Evolutionary conservation across 202 grass and related monocot genomes (phyloP).

Genomic region (Dendrocalamus latiflorus): DNA sequence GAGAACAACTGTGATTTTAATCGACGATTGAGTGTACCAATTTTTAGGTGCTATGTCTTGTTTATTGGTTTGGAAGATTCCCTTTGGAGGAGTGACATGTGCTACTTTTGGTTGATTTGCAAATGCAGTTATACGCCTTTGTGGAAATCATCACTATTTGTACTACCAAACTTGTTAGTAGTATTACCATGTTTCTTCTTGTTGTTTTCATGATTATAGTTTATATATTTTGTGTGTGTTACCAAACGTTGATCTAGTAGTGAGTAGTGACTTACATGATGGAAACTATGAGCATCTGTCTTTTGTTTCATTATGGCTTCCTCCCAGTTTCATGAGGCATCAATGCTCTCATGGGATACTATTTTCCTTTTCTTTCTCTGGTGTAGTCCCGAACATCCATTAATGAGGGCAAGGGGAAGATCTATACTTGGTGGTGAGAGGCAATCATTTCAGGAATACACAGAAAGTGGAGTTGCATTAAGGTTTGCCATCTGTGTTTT

Average conservation of each 20-base stretch:
- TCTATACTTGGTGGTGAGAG: conserved; percentile 90
- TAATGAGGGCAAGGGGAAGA: conserved; percentile 70
- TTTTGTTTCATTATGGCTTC: conserved; percentile 8
- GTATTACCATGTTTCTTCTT: not conserved
- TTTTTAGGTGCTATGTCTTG: conserved; percentile 5
- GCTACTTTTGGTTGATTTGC: conserved; percentile 26
- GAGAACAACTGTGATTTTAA: not conserved
- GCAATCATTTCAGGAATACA: conserved; percentile 65
- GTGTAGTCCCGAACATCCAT: conserved; percentile 81
- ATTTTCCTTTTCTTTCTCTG: conserved; percentile 22
- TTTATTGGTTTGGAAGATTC: conserved; percentile 10
- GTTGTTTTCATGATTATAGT: not conserved
- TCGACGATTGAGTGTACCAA: not conserved
- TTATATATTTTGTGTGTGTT: conserved; percentile 18
- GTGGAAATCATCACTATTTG: not conserved
- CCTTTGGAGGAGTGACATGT: not conserved
- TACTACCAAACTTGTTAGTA: conserved; percentile 6
- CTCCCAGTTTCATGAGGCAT: not conserved
- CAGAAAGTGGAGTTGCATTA: conserved; percentile 65
- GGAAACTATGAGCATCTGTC: conserved; percentile 1
- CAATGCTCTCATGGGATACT: not conserved
- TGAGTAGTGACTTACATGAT: conserved; percentile 10
- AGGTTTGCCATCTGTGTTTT: conserved; percentile 45
- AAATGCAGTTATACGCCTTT: not conserved
- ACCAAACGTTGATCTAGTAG: conserved; percentile 1